phyloP scores from a whole-genome alignment of 2,329 filamentous ascomycete species.

The Diaporthe sp. region DNA sequence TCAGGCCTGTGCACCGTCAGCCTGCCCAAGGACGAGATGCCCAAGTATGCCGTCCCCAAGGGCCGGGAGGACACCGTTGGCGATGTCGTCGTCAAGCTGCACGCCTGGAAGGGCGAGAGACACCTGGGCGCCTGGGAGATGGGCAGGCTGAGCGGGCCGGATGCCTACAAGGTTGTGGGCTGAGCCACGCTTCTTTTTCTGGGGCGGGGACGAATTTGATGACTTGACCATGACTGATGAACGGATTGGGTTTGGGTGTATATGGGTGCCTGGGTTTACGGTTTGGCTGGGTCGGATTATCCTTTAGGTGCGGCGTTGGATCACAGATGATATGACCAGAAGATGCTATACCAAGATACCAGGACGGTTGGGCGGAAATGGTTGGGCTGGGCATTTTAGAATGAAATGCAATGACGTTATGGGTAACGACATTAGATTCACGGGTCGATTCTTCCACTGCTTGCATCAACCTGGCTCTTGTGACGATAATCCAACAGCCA shows the following conservation, averaged over 20 bases:
- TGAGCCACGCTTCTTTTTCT: not conserved
- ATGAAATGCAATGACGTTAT: not conserved
- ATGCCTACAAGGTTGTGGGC: constrained; percentile 27
- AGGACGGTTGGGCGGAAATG: not conserved
- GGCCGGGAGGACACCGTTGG: constrained; percentile 1
- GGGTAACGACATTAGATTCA: not conserved
- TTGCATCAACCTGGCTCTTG: not conserved
- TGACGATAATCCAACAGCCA: not conserved
- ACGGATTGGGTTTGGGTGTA: too few species aligned
- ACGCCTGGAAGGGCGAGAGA: constrained; percentile 42
- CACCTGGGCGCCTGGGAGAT: constrained; percentile 41
- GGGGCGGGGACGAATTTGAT: not conserved
- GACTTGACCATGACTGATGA: constrained; percentile 11
- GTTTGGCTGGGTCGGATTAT: not conserved
- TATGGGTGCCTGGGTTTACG: not conserved
- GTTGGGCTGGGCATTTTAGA: not conserved
- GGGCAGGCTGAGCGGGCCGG: constrained; percentile 38
- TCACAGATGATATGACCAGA: not conserved
- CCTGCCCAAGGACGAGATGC: constrained; percentile 33
- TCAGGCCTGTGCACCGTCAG: constrained; percentile 37
- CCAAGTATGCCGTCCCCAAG: constrained; percentile 22
- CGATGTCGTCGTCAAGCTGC: constrained; percentile 38
- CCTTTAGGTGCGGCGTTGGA: not conserved
- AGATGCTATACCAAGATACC: constrained; percentile 13
- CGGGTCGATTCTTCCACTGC: not conserved